A percentile compares a stretch with the other conserved stretches of the same genome.
Conservation (phyloP, 805 yeast genomes). For the Hanseniaspora clermontiae region DNA sequence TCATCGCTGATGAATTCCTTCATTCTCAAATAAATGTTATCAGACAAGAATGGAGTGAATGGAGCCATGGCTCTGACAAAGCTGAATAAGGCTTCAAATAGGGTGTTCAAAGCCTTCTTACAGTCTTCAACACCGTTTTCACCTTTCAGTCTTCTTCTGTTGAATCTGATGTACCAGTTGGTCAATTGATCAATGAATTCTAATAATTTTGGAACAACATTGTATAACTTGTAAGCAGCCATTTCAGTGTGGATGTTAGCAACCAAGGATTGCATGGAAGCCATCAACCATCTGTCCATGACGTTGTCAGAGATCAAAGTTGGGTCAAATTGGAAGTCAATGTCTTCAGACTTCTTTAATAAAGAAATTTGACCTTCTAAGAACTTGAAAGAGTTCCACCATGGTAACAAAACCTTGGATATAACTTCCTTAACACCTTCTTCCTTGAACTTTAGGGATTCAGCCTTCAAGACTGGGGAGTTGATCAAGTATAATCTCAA, state of each 20-base stretch:
- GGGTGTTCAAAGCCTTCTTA: slow-evolving; percentile 72
- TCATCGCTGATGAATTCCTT: slow-evolving; percentile 48
- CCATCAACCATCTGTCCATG: slow-evolving; percentile 95
- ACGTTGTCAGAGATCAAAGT: slow-evolving; percentile 60
- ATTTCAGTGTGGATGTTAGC: slow-evolving; percentile 79
- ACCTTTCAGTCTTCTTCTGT: slow-evolving; percentile 96
- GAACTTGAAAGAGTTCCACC: slow-evolving; percentile 97
- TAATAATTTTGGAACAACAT: slow-evolving; percentile 88
- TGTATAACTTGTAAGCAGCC: slow-evolving; percentile 78
- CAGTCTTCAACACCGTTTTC: slow-evolving; percentile 79
- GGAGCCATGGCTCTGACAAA: slow-evolving; percentile 97
- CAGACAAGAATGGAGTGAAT: slow-evolving; percentile 92
- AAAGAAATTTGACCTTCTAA: slow-evolving; percentile 87
- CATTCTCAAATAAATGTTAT: slow-evolving; percentile 70
- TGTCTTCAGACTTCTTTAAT: slow-evolving; percentile 58
- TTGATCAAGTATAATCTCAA: slow-evolving; percentile 88
- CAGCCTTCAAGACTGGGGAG: slow-evolving; percentile 95
- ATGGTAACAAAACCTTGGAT: slow-evolving; percentile 87
- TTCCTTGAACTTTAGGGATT: slow-evolving; percentile 90
- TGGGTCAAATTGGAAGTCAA: slow-evolving; percentile 64
- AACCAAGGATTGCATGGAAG: slow-evolving; percentile 87
- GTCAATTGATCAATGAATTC: slow-evolving; percentile 86
- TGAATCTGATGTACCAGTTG: slow-evolving; percentile 97
- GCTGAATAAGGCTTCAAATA: slow-evolving; percentile 79
- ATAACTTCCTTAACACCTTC: slow-evolving; percentile 98